phyloP scores from a whole-genome alignment of 345 rosid genomes.

The Citrus maxima region DNA sequence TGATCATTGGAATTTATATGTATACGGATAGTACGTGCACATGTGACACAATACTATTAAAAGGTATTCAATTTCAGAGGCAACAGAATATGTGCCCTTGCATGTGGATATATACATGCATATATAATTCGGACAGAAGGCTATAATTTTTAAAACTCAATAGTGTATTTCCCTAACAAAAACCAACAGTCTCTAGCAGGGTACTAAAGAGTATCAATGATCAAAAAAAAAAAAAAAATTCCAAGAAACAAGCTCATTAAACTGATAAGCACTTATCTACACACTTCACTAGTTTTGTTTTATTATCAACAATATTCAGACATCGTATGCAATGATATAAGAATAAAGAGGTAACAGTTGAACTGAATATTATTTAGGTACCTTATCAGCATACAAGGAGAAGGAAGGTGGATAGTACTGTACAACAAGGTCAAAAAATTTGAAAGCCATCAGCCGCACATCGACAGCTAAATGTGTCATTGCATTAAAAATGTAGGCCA shows the following conservation, averaged over 20 bases:
- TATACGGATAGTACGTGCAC: background rate
- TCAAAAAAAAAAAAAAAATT: background rate
- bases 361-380: conserved; percentile 19
- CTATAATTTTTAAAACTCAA: background rate
- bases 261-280: background rate
- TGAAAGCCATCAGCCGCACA: conserved; percentile 90
- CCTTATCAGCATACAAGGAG: conserved; percentile 73
- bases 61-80: background rate
- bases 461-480: conserved; percentile 75
- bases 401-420: conserved; percentile 62
- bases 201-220: background rate
- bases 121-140: background rate
- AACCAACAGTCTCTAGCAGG: background rate
- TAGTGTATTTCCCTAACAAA: background rate
- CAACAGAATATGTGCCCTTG: no score
- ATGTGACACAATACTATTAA: background rate
- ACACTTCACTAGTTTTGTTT: background rate
- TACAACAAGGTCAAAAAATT: conserved; percentile 62
- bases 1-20: background rate
- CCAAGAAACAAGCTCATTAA: background rate
- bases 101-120: no score
- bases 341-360: background rate
- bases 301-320: background rate
- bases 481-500: conserved; percentile 72
- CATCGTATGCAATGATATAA: background rate